Base-by-base conservation (phyloP, 2,329 filamentous ascomycete species). In the Hymenoscyphus occultus region DNA sequence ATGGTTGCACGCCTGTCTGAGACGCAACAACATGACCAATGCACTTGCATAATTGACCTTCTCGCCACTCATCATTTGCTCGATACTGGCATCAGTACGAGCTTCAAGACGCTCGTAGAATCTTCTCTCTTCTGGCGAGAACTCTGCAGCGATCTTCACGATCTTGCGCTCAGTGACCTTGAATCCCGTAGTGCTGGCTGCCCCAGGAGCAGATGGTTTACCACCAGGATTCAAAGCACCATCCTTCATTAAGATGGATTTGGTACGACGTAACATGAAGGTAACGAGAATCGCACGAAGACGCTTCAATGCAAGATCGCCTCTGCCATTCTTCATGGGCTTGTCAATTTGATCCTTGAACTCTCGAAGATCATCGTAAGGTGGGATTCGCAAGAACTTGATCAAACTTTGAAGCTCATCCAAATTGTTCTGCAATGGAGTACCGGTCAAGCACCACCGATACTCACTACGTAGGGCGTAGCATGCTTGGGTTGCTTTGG, bases 201-300 rank as follows among this genome's bases (percentile, higher is more conserved):
- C 32, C 79, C 81, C 69, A 71, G 76, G 58, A 77, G 76, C 75
- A 68, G 80, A 79, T 69, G 77, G 71, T 74, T 92, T 91, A 61
- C 90, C 88, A 45, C 91, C 91, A 32, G 90, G 89, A 66, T 91
- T 90, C 19, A 96, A 80, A 0, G 91, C 92, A 12, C 92, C 91
- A 12, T 92, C 92, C 71, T 92, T 84, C 78, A 95, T 97, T 67
- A 99, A 80, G n/a, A 99, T 92, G 28, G 97, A 93, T 78, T 99
- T 99, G 9, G 93, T 98, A 54, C 95, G 88, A n/a, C 95, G 89
- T 80, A 98, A 97, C 95, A 99, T 99, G 79, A 97, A 97, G 63
- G 93, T 94, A 63, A 91, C 90, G 3, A 99, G 81, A 67, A 96
- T 87, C 64, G 90, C 87, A 71, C 97, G 93, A 39, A 99, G 81